Base-by-base conservation (phyloP, 345 rosid genomes). In the Ceriops tagal region DNA sequence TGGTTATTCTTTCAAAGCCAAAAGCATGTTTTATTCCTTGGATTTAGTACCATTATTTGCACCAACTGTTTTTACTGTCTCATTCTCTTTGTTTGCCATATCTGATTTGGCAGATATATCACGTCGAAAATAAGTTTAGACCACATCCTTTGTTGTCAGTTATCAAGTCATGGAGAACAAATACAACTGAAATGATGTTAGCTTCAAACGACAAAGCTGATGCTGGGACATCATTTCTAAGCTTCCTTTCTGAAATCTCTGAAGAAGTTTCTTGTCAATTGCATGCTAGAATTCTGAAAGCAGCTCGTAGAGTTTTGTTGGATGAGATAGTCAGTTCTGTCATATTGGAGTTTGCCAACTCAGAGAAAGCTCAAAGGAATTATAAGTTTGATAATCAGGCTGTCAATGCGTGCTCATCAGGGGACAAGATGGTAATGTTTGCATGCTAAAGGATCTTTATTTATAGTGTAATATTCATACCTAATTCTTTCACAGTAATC, bases 211-310 rank as follows among this genome's bases (percentile, higher is more conserved):
- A 71, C 30, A 69, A 71, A 66, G 31, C 66, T 43, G 83, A 80
- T 64, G 63, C 75, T 53, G 77, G 71, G 64, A 63, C 77, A 57
- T 70, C 77, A 58, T 73, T 73, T 19, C 64, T 22, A 64, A 74
- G 76, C 73, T 77, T 85, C 68, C 75, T 88, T 67, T 72, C 88
- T 30, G 83, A 82, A 59, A 82, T 89, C 58, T 85, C 96, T 56
- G 91, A 89, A 71, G 91, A 75, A 60, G 80, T 96, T 76, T 89
- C 97, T 76, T 73, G 68, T 70, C 90, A 92, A 81, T 82, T 96
- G 77, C 99, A 92, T 69, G 60, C 81, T 53, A 92, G 91, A 70
- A 84, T 96, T 66, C 73, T 92, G 82, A 90, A 87, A 81, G 78
- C 81, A 37, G 92, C 93, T 56, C 93, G 98, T 67, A 83, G 93